A percentile compares a stretch with the other conserved stretches of the same genome.
Evolutionary conservation across 2,329 filamentous ascomycete genomes (phyloP).

Genomic region (Ophiobolus disseminans): DNA sequence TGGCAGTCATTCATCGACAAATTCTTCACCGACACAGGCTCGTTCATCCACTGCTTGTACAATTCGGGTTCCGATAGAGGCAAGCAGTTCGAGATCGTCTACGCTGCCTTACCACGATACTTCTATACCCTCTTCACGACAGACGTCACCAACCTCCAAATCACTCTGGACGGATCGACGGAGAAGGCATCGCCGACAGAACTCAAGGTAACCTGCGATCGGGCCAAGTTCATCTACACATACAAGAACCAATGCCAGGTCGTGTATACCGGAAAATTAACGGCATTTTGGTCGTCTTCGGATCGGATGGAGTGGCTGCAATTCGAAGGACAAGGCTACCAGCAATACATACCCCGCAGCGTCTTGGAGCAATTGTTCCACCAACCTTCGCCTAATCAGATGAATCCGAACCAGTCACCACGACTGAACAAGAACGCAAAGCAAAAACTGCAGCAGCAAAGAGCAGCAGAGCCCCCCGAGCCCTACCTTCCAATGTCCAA

Average conservation of each 20-base stretch:
- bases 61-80: constrained; percentile 62
- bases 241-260: constrained; percentile 84
- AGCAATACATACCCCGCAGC: constrained; percentile 81
- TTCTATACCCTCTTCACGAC: constrained; percentile 90
- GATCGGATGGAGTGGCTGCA: constrained; percentile 87
- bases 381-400: constrained; percentile 54
- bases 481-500: constrained; percentile 54
- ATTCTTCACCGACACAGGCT: constrained; percentile 80
- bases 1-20: constrained; percentile 81
- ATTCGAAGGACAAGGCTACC: constrained; percentile 76
- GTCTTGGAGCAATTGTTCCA: constrained; percentile 57
- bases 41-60: constrained; percentile 75
- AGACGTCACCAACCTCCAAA: constrained; percentile 80
- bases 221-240: constrained; percentile 86
- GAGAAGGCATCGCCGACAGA: constrained; percentile 67
- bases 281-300: constrained; percentile 77
- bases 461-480: constrained; percentile 37
- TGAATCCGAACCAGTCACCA: constrained; percentile 64
- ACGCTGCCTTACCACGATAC: constrained; percentile 82
- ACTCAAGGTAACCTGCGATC: constrained; percentile 76
- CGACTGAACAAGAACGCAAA: constrained; percentile 63
- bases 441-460: constrained; percentile 48
- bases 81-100: constrained; percentile 88
- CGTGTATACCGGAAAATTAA: constrained; percentile 77
- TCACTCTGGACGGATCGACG: constrained; percentile 75